Evolutionary conservation across 345 rosid genomes (phyloP).

Genomic region (Eutrema japonicum): DNA sequence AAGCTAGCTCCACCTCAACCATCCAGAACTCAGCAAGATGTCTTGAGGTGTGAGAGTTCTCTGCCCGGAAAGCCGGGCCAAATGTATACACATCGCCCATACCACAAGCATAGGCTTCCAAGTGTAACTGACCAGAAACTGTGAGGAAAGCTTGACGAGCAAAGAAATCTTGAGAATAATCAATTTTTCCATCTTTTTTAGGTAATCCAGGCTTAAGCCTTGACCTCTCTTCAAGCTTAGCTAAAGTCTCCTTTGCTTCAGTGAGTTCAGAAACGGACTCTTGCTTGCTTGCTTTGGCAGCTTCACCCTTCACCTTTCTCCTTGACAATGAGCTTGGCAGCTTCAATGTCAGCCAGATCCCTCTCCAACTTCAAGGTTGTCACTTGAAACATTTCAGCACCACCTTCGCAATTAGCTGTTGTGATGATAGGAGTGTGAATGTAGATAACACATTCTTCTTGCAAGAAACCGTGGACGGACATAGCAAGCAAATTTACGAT

Average conservation of each 20-base stretch:
- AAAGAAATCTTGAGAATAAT: constrained; percentile 36
- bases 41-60: constrained; percentile 88
- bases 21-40: constrained; percentile 95
- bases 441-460: constrained; percentile 74
- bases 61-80: constrained; percentile 95
- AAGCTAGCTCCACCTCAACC: constrained; percentile 88
- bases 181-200: constrained; percentile 61
- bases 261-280: constrained; percentile 59
- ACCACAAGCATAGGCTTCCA: constrained; percentile 82
- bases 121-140: constrained; percentile 89
- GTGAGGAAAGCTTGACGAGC: constrained; percentile 84
- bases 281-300: constrained; percentile 61
- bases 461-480: constrained; percentile 76
- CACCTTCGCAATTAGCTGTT: constrained; percentile 96
- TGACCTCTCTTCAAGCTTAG: constrained; percentile 63
- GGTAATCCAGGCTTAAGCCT: constrained; percentile 83
- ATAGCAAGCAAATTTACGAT: constrained; percentile 78
- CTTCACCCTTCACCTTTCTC: constrained; percentile 72
- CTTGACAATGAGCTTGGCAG: constrained; percentile 57
- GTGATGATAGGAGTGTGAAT: constrained; percentile 90
- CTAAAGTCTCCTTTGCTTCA: constrained; percentile 59
- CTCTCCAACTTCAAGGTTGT: constrained; percentile 76
- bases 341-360: constrained; percentile 76
- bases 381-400: constrained; percentile 98
- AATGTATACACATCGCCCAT: constrained; percentile 75